Conservation (phyloP, 306 rosid genomes). For the Cucurbita maxima region DNA sequence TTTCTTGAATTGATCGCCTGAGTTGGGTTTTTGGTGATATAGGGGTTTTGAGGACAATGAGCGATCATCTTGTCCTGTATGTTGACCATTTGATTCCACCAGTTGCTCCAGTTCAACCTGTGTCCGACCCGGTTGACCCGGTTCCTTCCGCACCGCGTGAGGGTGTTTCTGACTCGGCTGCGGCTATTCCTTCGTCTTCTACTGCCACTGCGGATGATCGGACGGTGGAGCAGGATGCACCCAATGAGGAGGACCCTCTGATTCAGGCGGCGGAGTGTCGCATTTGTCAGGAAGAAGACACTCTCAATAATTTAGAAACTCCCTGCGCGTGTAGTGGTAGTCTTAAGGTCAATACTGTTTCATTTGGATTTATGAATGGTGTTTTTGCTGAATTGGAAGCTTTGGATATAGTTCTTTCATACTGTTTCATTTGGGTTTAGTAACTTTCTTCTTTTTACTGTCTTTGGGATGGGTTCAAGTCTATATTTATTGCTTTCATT, state of each 20-base stretch:
- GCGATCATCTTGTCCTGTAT: constrained; percentile 66
- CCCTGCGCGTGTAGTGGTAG: constrained; percentile 63
- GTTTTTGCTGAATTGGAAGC: not conserved
- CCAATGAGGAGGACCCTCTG: constrained; percentile 30
- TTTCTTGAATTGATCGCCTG: not conserved
- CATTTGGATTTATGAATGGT: not conserved
- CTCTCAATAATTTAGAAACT: constrained; percentile 29
- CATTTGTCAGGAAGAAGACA: constrained; percentile 56
- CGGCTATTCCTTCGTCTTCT: not conserved
- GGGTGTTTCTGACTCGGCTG: not conserved
- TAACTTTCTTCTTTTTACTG: not conserved
- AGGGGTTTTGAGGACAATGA: constrained; percentile 31
- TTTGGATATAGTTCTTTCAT: not conserved
- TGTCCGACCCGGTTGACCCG: not conserved
- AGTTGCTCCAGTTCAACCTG: constrained; percentile 5
- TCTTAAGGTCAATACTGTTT: too few species aligned
- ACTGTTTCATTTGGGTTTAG: not conserved
- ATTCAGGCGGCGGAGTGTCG: constrained; percentile 43
- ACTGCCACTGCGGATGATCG: constrained; percentile 5
- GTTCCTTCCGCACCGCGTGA: not conserved
- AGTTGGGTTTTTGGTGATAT: not conserved
- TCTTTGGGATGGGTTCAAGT: not conserved
- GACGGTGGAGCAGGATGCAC: constrained; percentile 18
- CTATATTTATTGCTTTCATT: not conserved
- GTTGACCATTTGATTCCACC: constrained; percentile 56